Evolutionary conservation across 2,329 filamentous ascomycete species (phyloP), one percentile per base, ranked within the genome.

Genomic region (Epichloe baconii): DNA sequence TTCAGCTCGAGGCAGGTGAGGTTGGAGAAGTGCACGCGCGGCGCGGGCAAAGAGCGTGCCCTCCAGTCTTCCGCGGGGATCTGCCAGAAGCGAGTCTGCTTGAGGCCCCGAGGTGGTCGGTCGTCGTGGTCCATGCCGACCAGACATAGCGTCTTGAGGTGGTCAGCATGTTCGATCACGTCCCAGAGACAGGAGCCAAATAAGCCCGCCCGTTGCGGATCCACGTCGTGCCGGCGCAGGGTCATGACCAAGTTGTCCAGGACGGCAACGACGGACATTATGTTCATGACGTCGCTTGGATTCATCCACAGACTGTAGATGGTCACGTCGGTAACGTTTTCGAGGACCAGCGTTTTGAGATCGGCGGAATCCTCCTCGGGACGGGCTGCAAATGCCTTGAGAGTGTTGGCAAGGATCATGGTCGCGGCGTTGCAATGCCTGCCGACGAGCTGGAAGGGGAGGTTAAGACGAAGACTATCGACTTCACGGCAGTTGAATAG

Each of bases 391-490:
- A 78, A 63, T 3, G 71, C 72, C 54, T 74, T 73, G 52, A 78
- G 63, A 3, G 71, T 75, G 51, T 75, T 77, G 48, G 73, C 74
- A 15, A 78, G 62, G n/a, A 78, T 69, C 56, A 74, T 68, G 10
- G 74, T 78, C 17, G 73, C 68, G 43, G 73, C 70, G 52, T 68
- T 67, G 53, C 68, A 72, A 53, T 71, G 64, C 10, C 64, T 64
- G 15, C 70, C 71, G 11, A 76, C 67, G 8, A 78, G 64, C 56
- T 76, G 73, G 53, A 75, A 76, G 3, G 75, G 75, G 5, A 78
- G 68, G 53, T 71, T 75, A 21, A 78, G 60, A 42, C 73, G 72
- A n/a, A 77, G 58, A 3, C 73, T 65, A 5, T 69, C 65, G 51
- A 75, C 61, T 21, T 70, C 67, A 41, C 71, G 70, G 51, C 71